Conservation (phyloP, 164 flowering plant genomes). For the Stephania yunnanensis region DNA sequence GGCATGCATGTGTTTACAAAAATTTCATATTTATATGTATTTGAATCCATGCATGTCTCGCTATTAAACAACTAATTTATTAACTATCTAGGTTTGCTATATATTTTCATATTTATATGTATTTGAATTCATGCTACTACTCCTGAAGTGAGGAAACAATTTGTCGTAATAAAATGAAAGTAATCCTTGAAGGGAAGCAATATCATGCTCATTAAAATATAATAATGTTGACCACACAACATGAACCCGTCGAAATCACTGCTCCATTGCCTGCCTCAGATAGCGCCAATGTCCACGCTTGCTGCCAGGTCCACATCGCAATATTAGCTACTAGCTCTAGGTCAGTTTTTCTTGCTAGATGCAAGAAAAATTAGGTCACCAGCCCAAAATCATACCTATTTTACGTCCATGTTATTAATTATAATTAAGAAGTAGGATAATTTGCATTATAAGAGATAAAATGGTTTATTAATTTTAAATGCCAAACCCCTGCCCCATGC, state of each 20-base stretch:
- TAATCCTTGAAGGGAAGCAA: not conserved
- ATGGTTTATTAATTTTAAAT: not conserved
- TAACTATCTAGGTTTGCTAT: not conserved
- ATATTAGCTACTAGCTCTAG: not conserved
- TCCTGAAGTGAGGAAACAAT: not conserved
- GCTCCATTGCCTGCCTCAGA: not conserved
- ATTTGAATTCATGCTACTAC: not conserved
- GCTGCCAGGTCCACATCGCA: not conserved
- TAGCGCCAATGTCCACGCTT: constrained; percentile 2
- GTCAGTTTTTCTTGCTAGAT: not conserved
- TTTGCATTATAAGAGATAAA: not conserved
- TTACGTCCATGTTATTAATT: not conserved
- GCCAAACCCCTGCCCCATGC: constrained; percentile 5
- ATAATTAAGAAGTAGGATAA: not conserved
- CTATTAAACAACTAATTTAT: not conserved
- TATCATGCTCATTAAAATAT: not conserved
- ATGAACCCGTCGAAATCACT: not conserved
- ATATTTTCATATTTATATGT: too few relatives aligned
- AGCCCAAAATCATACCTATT: constrained; percentile 1
- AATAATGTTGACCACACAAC: not conserved
- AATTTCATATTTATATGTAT: not conserved
- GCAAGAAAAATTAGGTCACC: constrained; percentile 1
- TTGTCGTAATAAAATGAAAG: not conserved
- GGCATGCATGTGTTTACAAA: not conserved
- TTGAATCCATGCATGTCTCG: not conserved